Evolutionary conservation across 495 filamentous ascomycete species (phyloP).

Genomic region (Aspergillus steynii): DNA sequence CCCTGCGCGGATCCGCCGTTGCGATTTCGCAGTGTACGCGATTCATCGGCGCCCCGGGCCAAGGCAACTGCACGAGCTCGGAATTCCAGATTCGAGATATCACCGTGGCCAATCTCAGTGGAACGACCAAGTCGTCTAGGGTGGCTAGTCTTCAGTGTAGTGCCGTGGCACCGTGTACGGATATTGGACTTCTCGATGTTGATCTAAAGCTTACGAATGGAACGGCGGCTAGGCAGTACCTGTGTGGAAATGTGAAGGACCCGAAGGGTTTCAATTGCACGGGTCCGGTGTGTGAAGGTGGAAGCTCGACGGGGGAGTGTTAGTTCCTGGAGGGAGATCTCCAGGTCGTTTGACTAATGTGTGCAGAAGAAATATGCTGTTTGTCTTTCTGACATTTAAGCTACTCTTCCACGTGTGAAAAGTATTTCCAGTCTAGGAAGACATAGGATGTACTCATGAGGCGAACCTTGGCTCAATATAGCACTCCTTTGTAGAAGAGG

Average conservation of each 20-base stretch:
- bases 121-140: slow-evolving; percentile 26
- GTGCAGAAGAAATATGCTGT: no score
- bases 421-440: no score
- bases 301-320: slow-evolving; percentile 34
- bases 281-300: slow-evolving; percentile 30
- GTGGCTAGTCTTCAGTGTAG: slow-evolving; percentile 39
- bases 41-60: slow-evolving; percentile 33
- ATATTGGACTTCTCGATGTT: slow-evolving; percentile 27
- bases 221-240: slow-evolving; percentile 26
- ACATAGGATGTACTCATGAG: no score
- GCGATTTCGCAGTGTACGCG: slow-evolving; percentile 42
- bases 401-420: no score
- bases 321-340: not conserved
- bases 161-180: slow-evolving; percentile 33
- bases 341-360: no score
- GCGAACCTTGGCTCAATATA: no score
- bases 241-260: slow-evolving; percentile 36
- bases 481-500: no score
- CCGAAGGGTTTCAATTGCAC: slow-evolving; percentile 37
- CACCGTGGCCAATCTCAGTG: slow-evolving; percentile 23
- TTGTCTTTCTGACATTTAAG: no score
- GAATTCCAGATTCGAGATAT: slow-evolving; percentile 36
- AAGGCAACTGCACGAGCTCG: slow-evolving; percentile 39
- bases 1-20: slow-evolving; percentile 29
- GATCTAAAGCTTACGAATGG: slow-evolving; percentile 24